phyloP scores from a whole-genome alignment of 148 eudicot species.

The Rhododendron simsii region DNA sequence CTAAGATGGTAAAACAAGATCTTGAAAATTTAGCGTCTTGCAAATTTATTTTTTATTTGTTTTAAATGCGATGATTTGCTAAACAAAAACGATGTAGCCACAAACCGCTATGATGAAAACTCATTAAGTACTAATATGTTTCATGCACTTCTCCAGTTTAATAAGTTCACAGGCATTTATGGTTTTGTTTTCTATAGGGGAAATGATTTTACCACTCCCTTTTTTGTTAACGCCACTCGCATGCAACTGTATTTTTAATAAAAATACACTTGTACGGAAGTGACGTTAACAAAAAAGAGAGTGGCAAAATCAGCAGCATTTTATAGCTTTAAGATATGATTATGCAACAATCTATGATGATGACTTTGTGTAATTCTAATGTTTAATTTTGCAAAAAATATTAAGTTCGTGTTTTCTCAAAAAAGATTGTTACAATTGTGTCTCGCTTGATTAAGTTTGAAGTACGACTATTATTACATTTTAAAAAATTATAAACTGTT shows the following conservation, averaged over 20 bases:
- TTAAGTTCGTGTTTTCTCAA: no score
- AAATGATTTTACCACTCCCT: no score
- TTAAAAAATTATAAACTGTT: no score
- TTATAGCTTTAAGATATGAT: background rate
- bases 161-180: background rate
- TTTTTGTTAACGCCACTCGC: no score
- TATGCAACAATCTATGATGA: background rate
- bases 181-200: background rate
- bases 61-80: background rate
- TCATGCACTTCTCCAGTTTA: background rate
- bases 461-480: no score
- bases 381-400: no score
- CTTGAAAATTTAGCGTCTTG: no score
- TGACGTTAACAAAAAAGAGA: no score
- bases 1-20: background rate
- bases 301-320: no score
- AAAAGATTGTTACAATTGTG: background rate
- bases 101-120: background rate
- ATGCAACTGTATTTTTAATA: no score
- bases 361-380: background rate
- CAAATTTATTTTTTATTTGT: no score
- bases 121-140: background rate
- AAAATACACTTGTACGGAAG: no score
- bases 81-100: background rate
- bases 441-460: background rate